Evolutionary conservation across 208 protist genomes (phyloP).

Genomic region (Wallacemonas sp.): DNA sequence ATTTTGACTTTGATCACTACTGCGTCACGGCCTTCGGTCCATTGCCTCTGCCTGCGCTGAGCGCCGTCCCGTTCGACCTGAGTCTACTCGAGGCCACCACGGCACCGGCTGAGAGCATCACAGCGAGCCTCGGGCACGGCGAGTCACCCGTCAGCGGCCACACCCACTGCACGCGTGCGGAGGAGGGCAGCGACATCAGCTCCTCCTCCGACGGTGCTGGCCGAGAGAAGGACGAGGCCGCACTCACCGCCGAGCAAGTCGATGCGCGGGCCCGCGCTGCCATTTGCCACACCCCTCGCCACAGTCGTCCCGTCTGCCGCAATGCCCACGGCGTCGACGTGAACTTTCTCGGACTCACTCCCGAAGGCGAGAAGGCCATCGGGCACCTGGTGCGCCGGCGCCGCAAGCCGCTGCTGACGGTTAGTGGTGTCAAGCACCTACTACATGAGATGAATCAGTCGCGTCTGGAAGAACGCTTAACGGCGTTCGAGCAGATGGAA

Average conservation of each 20-base stretch:
- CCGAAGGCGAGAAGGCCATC: slow-evolving; percentile 53
- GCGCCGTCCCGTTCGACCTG: slow-evolving; percentile 45
- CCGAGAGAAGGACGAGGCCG: background rate
- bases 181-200: background rate
- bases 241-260: background rate
- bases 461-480: slow-evolving; percentile 28
- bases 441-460: slow-evolving; percentile 51
- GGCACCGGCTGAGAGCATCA: background rate
- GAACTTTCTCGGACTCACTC: slow-evolving; percentile 60
- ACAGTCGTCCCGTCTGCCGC: background rate
- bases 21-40: slow-evolving; percentile 82
- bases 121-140: background rate
- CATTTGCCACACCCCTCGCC: background rate
- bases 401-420: slow-evolving; percentile 58
- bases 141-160: background rate
- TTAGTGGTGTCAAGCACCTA: slow-evolving; percentile 71
- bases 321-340: slow-evolving; percentile 14
- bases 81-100: slow-evolving; percentile 58
- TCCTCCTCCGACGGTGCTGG: background rate
- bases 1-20: slow-evolving; percentile 81
- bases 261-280: background rate
- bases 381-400: slow-evolving; percentile 66
- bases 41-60: slow-evolving; percentile 57
- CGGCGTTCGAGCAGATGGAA: slow-evolving; percentile 11
- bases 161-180: background rate